Percentiles rank a stretch among this genome's conserved stretches.
Conservation (phyloP, 2,329 filamentous ascomycete species). For the Immersiporthe knoxdaviesiana region DNA sequence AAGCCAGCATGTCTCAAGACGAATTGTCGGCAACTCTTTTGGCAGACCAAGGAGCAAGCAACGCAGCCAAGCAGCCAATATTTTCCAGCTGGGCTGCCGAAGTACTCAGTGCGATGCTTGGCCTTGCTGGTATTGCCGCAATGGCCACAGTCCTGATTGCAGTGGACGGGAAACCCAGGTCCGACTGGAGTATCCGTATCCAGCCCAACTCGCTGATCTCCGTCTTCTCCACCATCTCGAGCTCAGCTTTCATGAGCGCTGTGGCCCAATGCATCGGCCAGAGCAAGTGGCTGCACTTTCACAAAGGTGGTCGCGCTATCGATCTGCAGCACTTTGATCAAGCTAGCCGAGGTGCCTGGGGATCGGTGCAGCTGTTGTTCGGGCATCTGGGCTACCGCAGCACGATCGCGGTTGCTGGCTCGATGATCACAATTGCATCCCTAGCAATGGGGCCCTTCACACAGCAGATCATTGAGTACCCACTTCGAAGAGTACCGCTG, state of each 20-base stretch:
- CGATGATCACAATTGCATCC: neutral
- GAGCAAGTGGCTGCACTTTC: constrained; percentile 41
- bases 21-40: too few species aligned
- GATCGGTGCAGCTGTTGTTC: constrained; percentile 3
- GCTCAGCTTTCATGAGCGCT: constrained; percentile 38
- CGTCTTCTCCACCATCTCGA: constrained; percentile 38
- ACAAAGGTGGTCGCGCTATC: constrained; percentile 30
- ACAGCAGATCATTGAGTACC: neutral
- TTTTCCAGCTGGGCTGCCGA: neutral
- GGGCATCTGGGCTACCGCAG: neutral
- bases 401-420: neutral
- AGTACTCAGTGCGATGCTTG: neutral
- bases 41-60: too few species aligned
- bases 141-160: neutral
- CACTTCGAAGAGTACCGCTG: neutral
- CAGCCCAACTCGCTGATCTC: constrained; percentile 41
- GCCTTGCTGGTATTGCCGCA: neutral
- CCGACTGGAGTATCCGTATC: constrained; percentile 32
- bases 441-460: neutral
- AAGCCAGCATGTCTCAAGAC: too few species aligned
- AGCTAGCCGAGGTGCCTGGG: constrained; percentile 36
- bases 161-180: neutral
- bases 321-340: constrained; percentile 38
- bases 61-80: too few species aligned
- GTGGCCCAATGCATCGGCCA: constrained; percentile 40